These are phyloP conservation scores for Tricharina praecox DNA, from an alignment of 495 filamentous ascomycete species.

Conservation along the genomic window DNA sequence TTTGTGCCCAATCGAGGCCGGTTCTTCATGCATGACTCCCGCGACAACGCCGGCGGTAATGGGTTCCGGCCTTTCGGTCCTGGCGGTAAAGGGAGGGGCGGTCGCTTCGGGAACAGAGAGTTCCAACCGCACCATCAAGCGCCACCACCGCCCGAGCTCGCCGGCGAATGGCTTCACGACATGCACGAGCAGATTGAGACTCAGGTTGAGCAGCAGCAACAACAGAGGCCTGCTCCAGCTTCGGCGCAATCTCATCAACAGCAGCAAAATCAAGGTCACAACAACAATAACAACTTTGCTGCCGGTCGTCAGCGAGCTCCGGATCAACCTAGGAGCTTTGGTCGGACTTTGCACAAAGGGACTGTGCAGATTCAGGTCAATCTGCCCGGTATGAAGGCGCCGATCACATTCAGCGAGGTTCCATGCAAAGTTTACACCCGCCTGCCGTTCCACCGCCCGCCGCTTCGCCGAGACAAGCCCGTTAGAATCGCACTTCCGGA, in stretches of 20 bases:
- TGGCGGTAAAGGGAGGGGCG: constrained; percentile 39
- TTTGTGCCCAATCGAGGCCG: constrained; percentile 88
- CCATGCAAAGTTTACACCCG: constrained; percentile 76
- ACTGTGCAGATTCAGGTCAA: constrained; percentile 71
- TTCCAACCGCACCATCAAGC: constrained; percentile 3
- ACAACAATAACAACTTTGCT: constrained; percentile 30
- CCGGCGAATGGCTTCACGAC: constrained; percentile 62
- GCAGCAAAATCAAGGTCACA: constrained; percentile 29
- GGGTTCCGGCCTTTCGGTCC: constrained; percentile 55
- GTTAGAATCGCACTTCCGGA: constrained; percentile 84
- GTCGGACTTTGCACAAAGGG: constrained; percentile 48
- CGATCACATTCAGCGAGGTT: constrained; percentile 52
- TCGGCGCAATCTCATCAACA: constrained; percentile 31
- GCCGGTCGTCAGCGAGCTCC: constrained; percentile 26
- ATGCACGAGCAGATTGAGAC: constrained; percentile 66
- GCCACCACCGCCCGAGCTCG: constrained; percentile 14
- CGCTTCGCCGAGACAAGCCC: constrained; percentile 87
- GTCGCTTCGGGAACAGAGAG: constrained; percentile 20
- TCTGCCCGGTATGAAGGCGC: constrained; percentile 53
- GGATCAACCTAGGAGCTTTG: constrained; percentile 36
- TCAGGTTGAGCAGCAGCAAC: constrained; percentile 8
- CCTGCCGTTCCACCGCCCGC: constrained; percentile 84
- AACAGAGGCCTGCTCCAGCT: constrained; percentile 33
- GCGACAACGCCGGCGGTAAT: constrained; percentile 58
- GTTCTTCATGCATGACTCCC: constrained; percentile 95